These are phyloP conservation scores for Dioscorea alata DNA, from an alignment of 106 monocot species.

Conservation along the genomic window DNA sequence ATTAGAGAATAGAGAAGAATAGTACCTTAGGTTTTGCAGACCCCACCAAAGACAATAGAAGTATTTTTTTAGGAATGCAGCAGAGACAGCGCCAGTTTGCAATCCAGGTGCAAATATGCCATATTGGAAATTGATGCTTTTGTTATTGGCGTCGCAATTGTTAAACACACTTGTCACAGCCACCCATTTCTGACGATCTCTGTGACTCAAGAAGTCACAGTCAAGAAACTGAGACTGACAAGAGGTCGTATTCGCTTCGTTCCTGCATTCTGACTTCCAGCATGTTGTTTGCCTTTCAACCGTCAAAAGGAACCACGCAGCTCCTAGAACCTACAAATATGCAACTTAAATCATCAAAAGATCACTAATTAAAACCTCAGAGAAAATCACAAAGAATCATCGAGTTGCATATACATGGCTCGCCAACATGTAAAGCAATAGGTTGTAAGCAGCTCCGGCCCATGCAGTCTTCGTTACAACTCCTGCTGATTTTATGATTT, in stretches of 20 bases:
- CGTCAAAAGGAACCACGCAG: conserved; percentile 65
- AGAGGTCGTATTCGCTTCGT: conserved; percentile 13
- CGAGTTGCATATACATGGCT: conserved; percentile 65
- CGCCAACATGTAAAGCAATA: conserved; percentile 82
- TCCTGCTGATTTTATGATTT: conserved; percentile 75
- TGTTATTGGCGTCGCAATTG: conserved; percentile 46
- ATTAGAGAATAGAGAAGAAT: not conserved
- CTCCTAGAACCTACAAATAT: conserved; percentile 64
- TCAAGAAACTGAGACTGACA: conserved; percentile 47
- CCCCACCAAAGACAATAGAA: conserved; percentile 98
- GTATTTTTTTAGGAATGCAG: conserved; percentile 55
- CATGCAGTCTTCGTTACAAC: conserved; percentile 83
- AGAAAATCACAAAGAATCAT: not conserved
- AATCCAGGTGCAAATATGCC: conserved; percentile 63
- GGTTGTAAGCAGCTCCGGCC: conserved; percentile 87
- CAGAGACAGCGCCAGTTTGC: conserved; percentile 36
- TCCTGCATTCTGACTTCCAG: conserved; percentile 60
- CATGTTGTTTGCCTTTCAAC: conserved; percentile 77
- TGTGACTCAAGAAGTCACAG: conserved; percentile 26
- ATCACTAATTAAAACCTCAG: not conserved
- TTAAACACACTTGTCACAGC: conserved; percentile 41
- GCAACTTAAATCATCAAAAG: not conserved
- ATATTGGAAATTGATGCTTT: conserved; percentile 41
- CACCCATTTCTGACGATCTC: conserved; percentile 31
- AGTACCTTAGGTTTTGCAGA: conserved; percentile 83